Evolutionary conservation across 2,329 filamentous ascomycete genomes (phyloP).

Genomic region (Fusarium metavorans): DNA sequence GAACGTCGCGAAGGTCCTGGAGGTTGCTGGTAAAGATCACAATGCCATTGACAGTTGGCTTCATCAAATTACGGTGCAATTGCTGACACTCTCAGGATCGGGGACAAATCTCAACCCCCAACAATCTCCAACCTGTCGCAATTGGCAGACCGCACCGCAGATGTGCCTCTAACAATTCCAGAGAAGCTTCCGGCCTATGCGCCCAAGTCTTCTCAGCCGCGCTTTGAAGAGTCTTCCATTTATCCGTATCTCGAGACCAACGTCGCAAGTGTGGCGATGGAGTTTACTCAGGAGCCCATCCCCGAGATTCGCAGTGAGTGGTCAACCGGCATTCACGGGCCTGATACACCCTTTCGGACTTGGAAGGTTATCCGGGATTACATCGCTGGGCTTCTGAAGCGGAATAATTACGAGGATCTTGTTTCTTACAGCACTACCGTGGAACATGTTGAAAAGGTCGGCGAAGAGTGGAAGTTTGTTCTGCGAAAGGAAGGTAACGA

Average conservation of each 20-base stretch:
- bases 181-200: conserved; percentile 59
- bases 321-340: conserved; percentile 59
- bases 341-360: conserved; percentile 71
- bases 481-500: conserved; percentile 53
- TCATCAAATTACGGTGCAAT: neutral
- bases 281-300: conserved; percentile 68
- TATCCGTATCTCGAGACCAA: conserved; percentile 76
- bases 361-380: conserved; percentile 69
- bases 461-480: conserved; percentile 64
- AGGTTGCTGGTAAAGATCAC: conserved; percentile 67
- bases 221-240: conserved; percentile 69
- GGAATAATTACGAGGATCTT: conserved; percentile 64
- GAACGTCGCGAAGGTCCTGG: conserved; percentile 70
- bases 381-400: conserved; percentile 62
- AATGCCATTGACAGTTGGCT: neutral
- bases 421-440: conserved; percentile 71
- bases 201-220: conserved; percentile 56
- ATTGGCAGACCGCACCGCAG: conserved; percentile 62
- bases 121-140: conserved; percentile 58
- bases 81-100: conserved; percentile 53
- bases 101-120: conserved; percentile 52
- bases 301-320: conserved; percentile 50
- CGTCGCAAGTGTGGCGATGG: conserved; percentile 69
- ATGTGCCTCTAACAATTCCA: conserved; percentile 62
- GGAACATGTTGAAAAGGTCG: conserved; percentile 66